Evolutionary conservation across 1,284 basidiomycete genomes (phyloP), one percentile per base, ranked within the genome.

Genomic region (Cryptococcus sp.): DNA sequence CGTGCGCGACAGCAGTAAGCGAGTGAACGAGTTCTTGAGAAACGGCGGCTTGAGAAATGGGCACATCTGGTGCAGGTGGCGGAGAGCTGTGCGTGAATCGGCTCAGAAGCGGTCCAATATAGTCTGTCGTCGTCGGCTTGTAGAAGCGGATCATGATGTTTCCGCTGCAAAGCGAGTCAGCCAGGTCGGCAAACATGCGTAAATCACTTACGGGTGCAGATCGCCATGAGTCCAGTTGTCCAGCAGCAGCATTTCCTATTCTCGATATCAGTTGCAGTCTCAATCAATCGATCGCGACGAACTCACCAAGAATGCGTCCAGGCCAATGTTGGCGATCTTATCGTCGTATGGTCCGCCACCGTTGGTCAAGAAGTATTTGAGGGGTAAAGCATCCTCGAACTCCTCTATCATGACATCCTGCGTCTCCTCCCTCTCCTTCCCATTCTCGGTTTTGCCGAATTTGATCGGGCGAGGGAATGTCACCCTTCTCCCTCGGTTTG

Each of bases 141-240:
- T 87, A 88, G 78, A 98, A 96, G 75, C 94, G 95, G 80, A 97
- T 87, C 89, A 98, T 93, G 78, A 97, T 95, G 77, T 97, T 97
- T 31, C 95, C 95, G 0, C 93, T 92, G 77, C 91, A 90, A 59
- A 73, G 52, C 31, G 13, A 10, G 53, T 57, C 54, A 68, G 56
- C n/a, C n/a, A 48, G 40, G 7, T 39, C 48, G 19, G 16, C 20
- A 23, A 19, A 6, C 2, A 16, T 31, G 40, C n/a, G 35, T 27
- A 40, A 38, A 42, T n/a, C 7, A 7, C 75, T 67, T 46, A 76
- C 74, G 78, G 78, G 57, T 80, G 78, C 25, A 96, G 83, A 77
- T 96, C 95, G 3, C 94, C 88, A 76, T 99, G 95, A 1, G 95
- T 93, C 78, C 97, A 99, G 78, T 99, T 99, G 80, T 99, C 95